Conservation (phyloP, 2,329 filamentous ascomycete species). For the Fusarium sp. region DNA sequence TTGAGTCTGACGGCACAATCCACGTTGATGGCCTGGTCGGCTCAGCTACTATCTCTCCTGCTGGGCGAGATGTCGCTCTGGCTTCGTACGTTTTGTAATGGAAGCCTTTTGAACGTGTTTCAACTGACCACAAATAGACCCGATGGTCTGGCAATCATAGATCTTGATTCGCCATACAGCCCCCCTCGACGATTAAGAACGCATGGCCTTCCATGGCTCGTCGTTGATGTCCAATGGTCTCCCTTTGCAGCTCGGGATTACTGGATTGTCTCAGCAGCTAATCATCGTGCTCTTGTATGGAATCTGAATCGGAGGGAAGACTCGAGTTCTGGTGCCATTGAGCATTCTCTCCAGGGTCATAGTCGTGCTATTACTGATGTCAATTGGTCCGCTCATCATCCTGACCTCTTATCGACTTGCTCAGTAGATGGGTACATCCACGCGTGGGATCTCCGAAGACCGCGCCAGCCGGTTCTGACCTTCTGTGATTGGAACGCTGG, state of each 20-base stretch:
- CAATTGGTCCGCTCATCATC: constrained; percentile 94
- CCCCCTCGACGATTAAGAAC: constrained; percentile 84
- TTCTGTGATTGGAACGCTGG: constrained; percentile 96
- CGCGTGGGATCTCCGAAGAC: constrained; percentile 87
- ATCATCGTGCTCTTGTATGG: constrained; percentile 94
- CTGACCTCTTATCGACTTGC: constrained; percentile 89
- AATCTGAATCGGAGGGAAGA: constrained; percentile 86
- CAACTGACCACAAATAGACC: constrained; percentile 62
- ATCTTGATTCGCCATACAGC: constrained; percentile 89
- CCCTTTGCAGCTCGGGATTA: constrained; percentile 90
- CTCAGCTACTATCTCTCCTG: constrained; percentile 92
- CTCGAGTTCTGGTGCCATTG: constrained; percentile 77
- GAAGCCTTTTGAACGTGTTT: constrained; percentile 10
- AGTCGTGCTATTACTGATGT: constrained; percentile 94
- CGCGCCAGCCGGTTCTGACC: constrained; percentile 78
- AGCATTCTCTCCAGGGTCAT: constrained; percentile 87
- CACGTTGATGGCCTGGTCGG: constrained; percentile 85
- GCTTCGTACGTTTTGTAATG: constrained; percentile 71
- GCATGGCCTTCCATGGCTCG: constrained; percentile 91
- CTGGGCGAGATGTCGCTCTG: constrained; percentile 88
- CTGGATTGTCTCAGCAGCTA: constrained; percentile 94
- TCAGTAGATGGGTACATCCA: constrained; percentile 94
- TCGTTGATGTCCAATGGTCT: constrained; percentile 97
- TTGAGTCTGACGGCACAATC: constrained; percentile 86
- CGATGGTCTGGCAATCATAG: constrained; percentile 90